Evolutionary conservation across 495 filamentous ascomycete genomes (phyloP).

Genomic region (Wilcoxina mikolae): DNA sequence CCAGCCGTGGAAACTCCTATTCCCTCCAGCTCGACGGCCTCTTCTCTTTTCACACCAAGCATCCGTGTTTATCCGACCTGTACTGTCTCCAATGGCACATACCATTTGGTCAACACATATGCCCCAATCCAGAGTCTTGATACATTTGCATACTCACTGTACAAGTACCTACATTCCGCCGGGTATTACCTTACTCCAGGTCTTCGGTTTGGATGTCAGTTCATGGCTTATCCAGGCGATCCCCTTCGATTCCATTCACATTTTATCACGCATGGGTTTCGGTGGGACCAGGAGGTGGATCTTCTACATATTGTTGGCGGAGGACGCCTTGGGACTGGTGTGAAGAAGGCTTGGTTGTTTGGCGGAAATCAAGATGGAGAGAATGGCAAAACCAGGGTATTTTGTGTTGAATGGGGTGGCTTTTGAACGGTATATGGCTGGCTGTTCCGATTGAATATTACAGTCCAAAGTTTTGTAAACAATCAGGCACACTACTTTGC

Average conservation of each 20-base stretch:
- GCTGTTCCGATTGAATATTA: too few relatives aligned
- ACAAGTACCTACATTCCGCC: slow-evolving; percentile 57
- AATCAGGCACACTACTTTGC: too few relatives aligned
- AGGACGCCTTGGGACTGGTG: slow-evolving; percentile 76
- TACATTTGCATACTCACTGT: slow-evolving; percentile 40
- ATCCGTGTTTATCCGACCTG: neutral
- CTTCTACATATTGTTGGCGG: slow-evolving; percentile 72
- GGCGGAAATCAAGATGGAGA: slow-evolving; percentile 41
- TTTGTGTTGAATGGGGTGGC: slow-evolving; percentile 71
- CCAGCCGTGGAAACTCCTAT: neutral
- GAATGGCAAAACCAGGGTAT: slow-evolving; percentile 41
- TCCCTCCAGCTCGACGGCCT: neutral
- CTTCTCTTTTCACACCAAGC: neutral
- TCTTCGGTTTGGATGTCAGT: slow-evolving; percentile 85
- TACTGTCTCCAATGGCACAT: neutral
- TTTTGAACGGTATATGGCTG: slow-evolving; percentile 45
- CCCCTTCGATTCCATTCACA: slow-evolving; percentile 88
- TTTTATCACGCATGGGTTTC: slow-evolving; percentile 61
- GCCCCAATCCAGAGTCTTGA: neutral
- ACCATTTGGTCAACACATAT: neutral
- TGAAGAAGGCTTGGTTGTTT: slow-evolving; percentile 88
- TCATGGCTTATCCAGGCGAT: slow-evolving; percentile 88
- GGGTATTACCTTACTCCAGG: slow-evolving; percentile 85
- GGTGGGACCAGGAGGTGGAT: slow-evolving; percentile 74
- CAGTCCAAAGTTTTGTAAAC: too few relatives aligned